Base-by-base conservation (phyloP, 2,329 filamentous ascomycete genomes). In the Clonostachys solani region DNA sequence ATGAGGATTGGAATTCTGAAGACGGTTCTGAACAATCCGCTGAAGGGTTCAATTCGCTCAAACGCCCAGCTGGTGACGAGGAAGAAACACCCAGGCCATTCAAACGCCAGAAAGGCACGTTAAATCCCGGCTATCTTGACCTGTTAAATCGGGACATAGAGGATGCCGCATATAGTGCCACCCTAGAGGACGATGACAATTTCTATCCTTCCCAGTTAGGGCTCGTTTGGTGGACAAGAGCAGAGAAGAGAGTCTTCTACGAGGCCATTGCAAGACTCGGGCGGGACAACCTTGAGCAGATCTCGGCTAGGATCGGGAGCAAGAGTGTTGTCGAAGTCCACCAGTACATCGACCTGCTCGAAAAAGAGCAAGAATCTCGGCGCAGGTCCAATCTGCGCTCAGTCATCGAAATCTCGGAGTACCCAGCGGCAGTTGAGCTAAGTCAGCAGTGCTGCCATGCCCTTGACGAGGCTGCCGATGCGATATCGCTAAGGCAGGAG, bases 311-410 rank as follows among this genome's bases (percentile, higher is more conserved):
- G 1, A 71, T 96, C 15, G 72, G 73, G 1, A 85, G 81, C 34
- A 97, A 97, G 65, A 85, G 82, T 49, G 77, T 82, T 52, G 60
- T 86, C 9, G 90, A 96, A 65, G 81, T 94, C 34, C 76, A 77
- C 29, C 80, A 86, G 44, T 91, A 91, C 60, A 62, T 95, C 5
- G 58, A 71, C 7, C 62, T 87, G 1, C 73, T 96, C 6, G 71
- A 82, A 10, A 68, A 74, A 17, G 74, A 71, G 2, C 54, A 69
- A 6, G 63, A 73, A 35, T 60, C 65, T 18, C 67, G 73, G 37
- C 69, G 69, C 38, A 55, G 57, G 16, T 69, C 59, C 62, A 23
- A 53, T 18, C 49, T 53, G 7, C 58, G 62, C 17, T 55, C 63
- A 0, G 53, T 56, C 12, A 52, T 81, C 33, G 63, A 70, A 23